A percentile compares a stretch with the other conserved stretches of the same genome.
These are phyloP conservation scores for Letharia columbiana DNA, from an alignment of 495 filamentous ascomycete genomes.

Conservation along the genomic window DNA sequence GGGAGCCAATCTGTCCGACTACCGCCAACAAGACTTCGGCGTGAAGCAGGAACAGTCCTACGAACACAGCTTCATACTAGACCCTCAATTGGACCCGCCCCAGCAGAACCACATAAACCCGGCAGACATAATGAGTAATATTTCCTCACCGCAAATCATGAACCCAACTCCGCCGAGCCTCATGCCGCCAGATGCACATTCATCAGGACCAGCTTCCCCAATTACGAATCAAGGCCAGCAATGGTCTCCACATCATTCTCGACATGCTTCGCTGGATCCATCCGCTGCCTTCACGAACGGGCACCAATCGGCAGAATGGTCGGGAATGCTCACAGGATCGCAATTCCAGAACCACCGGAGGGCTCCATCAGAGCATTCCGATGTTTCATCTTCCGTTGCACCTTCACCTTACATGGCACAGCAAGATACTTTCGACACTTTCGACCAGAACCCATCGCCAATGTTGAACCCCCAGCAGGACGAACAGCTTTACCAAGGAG, in stretches of 20 bases:
- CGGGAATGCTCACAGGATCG: conserved; percentile 36
- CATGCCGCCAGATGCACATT: conserved; percentile 20
- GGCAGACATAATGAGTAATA: conserved; percentile 60
- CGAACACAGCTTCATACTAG: conserved; percentile 30
- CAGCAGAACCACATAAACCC: conserved; percentile 44
- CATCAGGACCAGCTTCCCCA: conserved; percentile 46
- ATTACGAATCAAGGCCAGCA: conserved; percentile 37
- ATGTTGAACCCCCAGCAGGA: conserved; percentile 68
- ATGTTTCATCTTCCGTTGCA: conserved; percentile 70
- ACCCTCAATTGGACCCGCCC: conserved; percentile 38
- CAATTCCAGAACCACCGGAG: conserved; percentile 70
- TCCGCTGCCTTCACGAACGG: conserved; percentile 60
- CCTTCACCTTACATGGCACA: conserved; percentile 74
- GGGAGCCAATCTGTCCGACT: conserved; percentile 17
- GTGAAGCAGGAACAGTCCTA: conserved; percentile 20
- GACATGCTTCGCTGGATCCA: conserved; percentile 73
- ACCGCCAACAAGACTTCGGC: conserved; percentile 17
- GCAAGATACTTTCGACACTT: conserved; percentile 67
- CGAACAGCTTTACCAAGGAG: conserved; percentile 60
- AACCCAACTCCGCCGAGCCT: conserved; percentile 40
- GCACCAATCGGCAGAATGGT: conserved; percentile 57
- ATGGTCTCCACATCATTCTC: conserved; percentile 57
- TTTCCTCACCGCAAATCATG: conserved; percentile 61
- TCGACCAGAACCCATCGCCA: conserved; percentile 69
- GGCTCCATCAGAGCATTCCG: conserved; percentile 84